phyloP scores from a whole-genome alignment of 345 rosid species.

The Mallotus nudiflorus region DNA sequence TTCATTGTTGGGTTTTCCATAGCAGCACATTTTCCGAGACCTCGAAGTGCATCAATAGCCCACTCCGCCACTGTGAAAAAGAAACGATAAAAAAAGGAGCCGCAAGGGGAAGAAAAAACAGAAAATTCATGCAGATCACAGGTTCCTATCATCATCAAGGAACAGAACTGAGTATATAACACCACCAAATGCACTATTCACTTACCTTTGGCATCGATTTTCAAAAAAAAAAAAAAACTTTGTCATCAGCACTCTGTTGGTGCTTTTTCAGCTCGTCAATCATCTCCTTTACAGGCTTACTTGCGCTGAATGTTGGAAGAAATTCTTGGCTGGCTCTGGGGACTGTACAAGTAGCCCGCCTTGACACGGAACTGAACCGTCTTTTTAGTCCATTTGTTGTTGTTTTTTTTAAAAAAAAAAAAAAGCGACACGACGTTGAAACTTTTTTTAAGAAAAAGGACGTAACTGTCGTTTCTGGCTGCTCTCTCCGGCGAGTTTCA shows the following conservation, averaged over 20 bases:
- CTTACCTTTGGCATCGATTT: not conserved
- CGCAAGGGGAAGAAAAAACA: not conserved
- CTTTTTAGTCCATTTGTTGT: too few relatives aligned
- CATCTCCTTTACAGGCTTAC: slow-evolving; percentile 61
- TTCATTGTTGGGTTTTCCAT: slow-evolving; percentile 50
- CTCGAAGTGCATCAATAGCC: slow-evolving; percentile 87
- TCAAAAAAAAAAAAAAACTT: slow-evolving; percentile 38
- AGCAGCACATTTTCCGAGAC: slow-evolving; percentile 80
- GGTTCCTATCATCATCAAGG: slow-evolving; percentile 7
- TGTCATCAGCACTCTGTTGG: slow-evolving; percentile 58
- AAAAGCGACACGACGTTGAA: too few relatives aligned
- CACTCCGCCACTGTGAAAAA: slow-evolving; percentile 59
- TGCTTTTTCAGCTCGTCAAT: slow-evolving; percentile 63
- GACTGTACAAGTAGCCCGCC: too few relatives aligned
- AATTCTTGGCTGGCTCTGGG: too few relatives aligned
- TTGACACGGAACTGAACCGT: too few relatives aligned
- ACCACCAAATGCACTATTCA: not conserved
- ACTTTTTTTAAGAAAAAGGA: too few relatives aligned
- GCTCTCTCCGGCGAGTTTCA: not conserved
- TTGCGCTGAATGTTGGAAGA: slow-evolving; percentile 55
- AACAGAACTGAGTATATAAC: too few relatives aligned
- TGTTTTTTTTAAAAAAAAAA: too few relatives aligned
- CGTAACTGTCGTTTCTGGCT: too few relatives aligned
- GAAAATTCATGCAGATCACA: slow-evolving; percentile 1
- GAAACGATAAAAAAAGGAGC: not conserved